These are phyloP conservation scores for Scheffersomyces stipitis DNA, from an alignment of 805 yeast genomes.

Conservation along the genomic window DNA sequence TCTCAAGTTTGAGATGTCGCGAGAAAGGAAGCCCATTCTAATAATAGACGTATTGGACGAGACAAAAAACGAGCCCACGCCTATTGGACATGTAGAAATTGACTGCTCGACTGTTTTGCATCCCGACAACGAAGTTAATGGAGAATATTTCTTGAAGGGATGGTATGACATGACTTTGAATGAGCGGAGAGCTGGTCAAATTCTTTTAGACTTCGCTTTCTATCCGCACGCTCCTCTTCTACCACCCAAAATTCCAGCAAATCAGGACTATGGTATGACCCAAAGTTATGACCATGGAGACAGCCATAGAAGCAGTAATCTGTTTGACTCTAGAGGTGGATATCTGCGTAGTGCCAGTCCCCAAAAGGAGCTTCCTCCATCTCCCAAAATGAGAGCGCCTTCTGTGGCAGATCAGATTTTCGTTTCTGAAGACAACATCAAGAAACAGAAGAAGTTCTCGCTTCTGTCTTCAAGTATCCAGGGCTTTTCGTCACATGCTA, in stretches of 20 bases:
- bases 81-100: conserved; percentile 79
- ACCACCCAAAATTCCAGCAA: conserved; percentile 39
- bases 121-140: conserved; percentile 49
- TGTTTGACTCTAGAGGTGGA: too few relatives aligned
- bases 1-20: conserved; percentile 61
- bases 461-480: background rate
- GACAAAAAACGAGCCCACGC: conserved; percentile 79
- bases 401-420: background rate
- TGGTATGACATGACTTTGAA: conserved; percentile 77
- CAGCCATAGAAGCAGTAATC: too few relatives aligned
- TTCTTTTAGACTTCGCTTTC: conserved; percentile 89
- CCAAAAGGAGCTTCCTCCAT: background rate
- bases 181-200: conserved; percentile 79
- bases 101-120: conserved; percentile 71
- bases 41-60: conserved; percentile 81
- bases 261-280: too few relatives aligned
- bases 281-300: too few relatives aligned
- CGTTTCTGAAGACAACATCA: background rate
- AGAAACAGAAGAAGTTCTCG: background rate
- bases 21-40: conserved; percentile 62
- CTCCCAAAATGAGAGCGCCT: background rate
- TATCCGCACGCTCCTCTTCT: conserved; percentile 58
- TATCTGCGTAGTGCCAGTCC: background rate
- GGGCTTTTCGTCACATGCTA: background rate
- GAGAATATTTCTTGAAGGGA: conserved; percentile 72